Percentiles rank a stretch among this genome's conserved stretches.
Conservation (phyloP, 306 rosid genomes). For the Fagus crenata region DNA sequence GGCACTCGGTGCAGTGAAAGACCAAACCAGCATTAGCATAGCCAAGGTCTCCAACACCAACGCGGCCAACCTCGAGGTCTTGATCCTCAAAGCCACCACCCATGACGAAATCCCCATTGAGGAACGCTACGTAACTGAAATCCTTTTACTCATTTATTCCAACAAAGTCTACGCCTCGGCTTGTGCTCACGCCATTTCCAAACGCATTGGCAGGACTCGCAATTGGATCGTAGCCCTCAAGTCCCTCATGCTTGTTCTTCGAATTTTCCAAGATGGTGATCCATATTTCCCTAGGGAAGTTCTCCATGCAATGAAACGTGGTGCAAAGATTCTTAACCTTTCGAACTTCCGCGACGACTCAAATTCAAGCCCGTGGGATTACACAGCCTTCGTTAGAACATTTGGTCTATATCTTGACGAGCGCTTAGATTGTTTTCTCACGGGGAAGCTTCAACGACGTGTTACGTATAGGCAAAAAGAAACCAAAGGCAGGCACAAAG, state of each 20-base stretch:
- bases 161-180: constrained; percentile 53
- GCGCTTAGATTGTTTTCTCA: constrained; percentile 68
- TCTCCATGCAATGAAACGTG: constrained; percentile 69
- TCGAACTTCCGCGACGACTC: constrained; percentile 72
- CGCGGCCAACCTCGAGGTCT: constrained; percentile 64
- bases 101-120: constrained; percentile 69
- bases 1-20: constrained; percentile 90
- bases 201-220: constrained; percentile 56
- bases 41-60: constrained; percentile 61
- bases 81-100: constrained; percentile 70
- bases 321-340: constrained; percentile 76
- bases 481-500: constrained; percentile 10
- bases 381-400: constrained; percentile 61
- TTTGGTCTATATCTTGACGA: constrained; percentile 82
- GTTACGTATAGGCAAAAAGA: constrained; percentile 20
- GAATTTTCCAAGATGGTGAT: constrained; percentile 83
- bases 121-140: constrained; percentile 60
- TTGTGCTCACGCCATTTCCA: constrained; percentile 67
- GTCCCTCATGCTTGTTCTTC: constrained; percentile 69
- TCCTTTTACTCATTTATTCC: constrained; percentile 51
- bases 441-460: constrained; percentile 75
- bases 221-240: constrained; percentile 84
- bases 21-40: constrained; percentile 89
- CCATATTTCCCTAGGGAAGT: constrained; percentile 75
- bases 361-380: constrained; percentile 74